Conservation (phyloP, 1,284 basidiomycete genomes). For the Tylopilus sp. region DNA sequence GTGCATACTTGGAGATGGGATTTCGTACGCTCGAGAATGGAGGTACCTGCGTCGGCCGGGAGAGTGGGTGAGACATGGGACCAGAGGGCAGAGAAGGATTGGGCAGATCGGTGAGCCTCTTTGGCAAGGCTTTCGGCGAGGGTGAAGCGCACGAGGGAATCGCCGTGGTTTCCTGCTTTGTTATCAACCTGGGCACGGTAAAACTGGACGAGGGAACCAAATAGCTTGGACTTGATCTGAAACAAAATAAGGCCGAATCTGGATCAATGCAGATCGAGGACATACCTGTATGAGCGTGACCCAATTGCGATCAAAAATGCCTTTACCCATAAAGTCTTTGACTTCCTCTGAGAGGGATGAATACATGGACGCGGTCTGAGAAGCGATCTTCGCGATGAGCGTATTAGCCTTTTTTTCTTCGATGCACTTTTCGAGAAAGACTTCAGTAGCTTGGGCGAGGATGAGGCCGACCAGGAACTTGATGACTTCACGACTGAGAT, state of each 20-base stretch:
- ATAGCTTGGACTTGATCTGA: conserved; percentile 92
- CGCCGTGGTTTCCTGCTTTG: conserved; percentile 85
- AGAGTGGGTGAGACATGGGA: conserved; percentile 84
- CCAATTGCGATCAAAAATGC: conserved; percentile 97
- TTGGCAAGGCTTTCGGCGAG: conserved; percentile 88
- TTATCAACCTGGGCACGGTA: conserved; percentile 87
- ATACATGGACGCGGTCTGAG: conserved; percentile 89
- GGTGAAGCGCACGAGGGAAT: conserved; percentile 85
- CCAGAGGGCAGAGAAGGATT: conserved; percentile 81
- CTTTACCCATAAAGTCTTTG: conserved; percentile 96
- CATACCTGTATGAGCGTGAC: conserved; percentile 83
- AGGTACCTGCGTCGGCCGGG: conserved; percentile 87
- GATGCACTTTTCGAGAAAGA: conserved; percentile 95
- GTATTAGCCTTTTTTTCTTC: conserved; percentile 89
- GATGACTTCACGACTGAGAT: conserved; percentile 94
- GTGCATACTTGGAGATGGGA: conserved; percentile 83
- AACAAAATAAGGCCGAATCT: conserved; percentile 7
- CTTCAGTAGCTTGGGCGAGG: conserved; percentile 94
- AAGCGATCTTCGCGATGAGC: conserved; percentile 88
- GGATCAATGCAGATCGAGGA: conserved; percentile 8
- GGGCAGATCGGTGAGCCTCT: conserved; percentile 81
- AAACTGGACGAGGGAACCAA: conserved; percentile 89
- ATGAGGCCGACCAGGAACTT: conserved; percentile 91
- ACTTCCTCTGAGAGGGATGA: conserved; percentile 86
- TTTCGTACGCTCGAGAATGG: conserved; percentile 87